A percentile compares a stretch with the other conserved stretches of the same genome.
phyloP scores from a whole-genome alignment of 257 asterid genomes.

The Solanum pennellii region DNA sequence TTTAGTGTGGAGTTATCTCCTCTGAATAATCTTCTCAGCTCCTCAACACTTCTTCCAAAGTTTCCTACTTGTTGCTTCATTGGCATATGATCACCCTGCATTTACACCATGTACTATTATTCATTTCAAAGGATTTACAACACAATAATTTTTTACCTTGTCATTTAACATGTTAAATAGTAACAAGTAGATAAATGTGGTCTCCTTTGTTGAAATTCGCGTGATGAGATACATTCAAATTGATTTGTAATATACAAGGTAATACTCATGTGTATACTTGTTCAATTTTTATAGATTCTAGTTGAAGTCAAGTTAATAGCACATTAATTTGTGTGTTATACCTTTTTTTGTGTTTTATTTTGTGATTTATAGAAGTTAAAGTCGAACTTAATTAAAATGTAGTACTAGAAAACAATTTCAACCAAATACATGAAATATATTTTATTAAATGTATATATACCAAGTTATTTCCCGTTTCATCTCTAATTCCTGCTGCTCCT shows the following conservation, averaged over 20 bases:
- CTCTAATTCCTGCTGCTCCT: slow-evolving; percentile 86
- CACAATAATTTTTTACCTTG: not conserved
- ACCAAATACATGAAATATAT: not conserved
- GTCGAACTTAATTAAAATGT: not conserved
- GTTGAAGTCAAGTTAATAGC: not conserved
- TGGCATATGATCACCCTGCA: slow-evolving; percentile 70
- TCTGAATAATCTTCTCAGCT: slow-evolving; percentile 44
- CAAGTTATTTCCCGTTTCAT: slow-evolving; percentile 90
- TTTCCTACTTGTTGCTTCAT: slow-evolving; percentile 65
- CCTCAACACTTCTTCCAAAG: slow-evolving; percentile 49
- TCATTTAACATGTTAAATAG: not conserved
- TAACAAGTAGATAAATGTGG: not conserved
- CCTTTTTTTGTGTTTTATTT: not conserved
- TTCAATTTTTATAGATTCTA: not conserved
- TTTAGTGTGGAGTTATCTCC: slow-evolving; percentile 40
- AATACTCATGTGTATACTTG: not conserved
- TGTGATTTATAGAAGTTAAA: not conserved
- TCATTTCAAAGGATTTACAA: not conserved
- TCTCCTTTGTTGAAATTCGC: not conserved
- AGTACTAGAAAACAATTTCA: not conserved
- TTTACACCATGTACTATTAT: not conserved
- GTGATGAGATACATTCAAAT: not conserved
- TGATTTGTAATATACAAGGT: not conserved
- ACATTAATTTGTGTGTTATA: not conserved
- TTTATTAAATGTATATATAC: slow-evolving; percentile 8